phyloP scores from a whole-genome alignment of 179 eudicot species.

The Actinidia arguta region DNA sequence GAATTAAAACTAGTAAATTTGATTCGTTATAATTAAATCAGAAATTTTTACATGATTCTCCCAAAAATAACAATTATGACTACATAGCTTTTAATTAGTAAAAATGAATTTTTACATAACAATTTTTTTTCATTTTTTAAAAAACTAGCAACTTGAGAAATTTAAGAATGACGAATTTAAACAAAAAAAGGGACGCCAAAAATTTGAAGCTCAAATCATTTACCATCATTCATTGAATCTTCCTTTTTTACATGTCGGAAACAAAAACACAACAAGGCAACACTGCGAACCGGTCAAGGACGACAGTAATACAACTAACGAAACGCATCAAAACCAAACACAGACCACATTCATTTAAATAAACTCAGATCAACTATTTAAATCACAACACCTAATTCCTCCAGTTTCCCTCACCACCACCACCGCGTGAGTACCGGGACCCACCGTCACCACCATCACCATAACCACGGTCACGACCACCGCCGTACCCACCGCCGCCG shows the following conservation, averaged over 20 bases:
- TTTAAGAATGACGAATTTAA: neutral
- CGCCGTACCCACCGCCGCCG: neutral
- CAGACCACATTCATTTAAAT: neutral
- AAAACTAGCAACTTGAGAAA: too few species aligned
- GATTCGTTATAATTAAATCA: too few species aligned
- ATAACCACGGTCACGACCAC: constrained; percentile 14
- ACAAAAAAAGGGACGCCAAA: neutral
- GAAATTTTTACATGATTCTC: too few species aligned
- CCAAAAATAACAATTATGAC: too few species aligned
- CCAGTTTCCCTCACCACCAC: constrained; percentile 64
- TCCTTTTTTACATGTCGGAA: neutral
- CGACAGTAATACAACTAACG: neutral
- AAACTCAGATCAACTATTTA: neutral
- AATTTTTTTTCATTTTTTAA: too few species aligned
- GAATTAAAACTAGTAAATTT: too few species aligned
- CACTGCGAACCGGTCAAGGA: constrained; percentile 1
- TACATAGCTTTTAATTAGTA: too few species aligned
- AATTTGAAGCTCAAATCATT: constrained; percentile 5
- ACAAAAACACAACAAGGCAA: neutral
- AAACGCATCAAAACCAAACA: neutral
- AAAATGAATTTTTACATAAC: too few species aligned
- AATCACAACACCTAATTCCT: constrained; percentile 37
- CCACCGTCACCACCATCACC: constrained; percentile 8
- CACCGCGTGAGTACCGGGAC: constrained; percentile 38
- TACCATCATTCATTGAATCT: neutral